Evolutionary conservation across 2,329 filamentous ascomycete genomes (phyloP), one percentile per base, ranked within the genome.

Genomic region (Parascedosporium putredinis): DNA sequence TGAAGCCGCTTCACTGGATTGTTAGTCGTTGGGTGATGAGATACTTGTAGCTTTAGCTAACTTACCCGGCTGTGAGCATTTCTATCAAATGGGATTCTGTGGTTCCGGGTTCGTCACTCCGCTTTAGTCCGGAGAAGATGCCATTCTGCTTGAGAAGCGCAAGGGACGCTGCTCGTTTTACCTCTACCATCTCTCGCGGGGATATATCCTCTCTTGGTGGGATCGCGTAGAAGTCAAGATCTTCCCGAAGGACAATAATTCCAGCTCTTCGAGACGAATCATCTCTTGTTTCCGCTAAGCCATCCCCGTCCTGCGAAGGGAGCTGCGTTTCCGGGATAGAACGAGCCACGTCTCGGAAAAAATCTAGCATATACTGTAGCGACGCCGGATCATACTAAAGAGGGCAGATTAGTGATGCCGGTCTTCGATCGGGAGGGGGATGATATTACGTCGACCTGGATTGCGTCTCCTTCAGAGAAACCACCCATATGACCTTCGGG

Each of bases 21-120:
- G 49, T 60, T 20, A 48, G 33, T 23, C 40, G 10, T 8, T 16
- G 9, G 4, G 43, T 23, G 18, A 9, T 25, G 10, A 12, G 31
- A 46, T 9, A 43, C 43, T 29, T 12, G 46, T 40, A 36, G 23
- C 45, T 18, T 34, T 3, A 25, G 10, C 14, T 18, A 5, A 49
- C 84, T 69, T 75, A 97, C 91, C 91, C 93, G 62, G 93, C 93
- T 50, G 93, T 98, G 67, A 98, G 70, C 93, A 98, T 98, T 72
- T 98, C 93, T 60, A 98, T 98, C 34, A 98, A 75, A 72, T 98
- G 93, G 58, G 95, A 93, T 68, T 98, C 93, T 0, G 93, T 98
- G 16, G 91, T 96, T 18, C 93, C 93, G 16, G 87, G 84, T 68
- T 98, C 93, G 58, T 98, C 90, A 60, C 91, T 97, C 64, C 91